These are phyloP conservation scores for Picochlorum costavermella DNA, from an alignment of 139 green algal genomes.

Conservation along the genomic window DNA sequence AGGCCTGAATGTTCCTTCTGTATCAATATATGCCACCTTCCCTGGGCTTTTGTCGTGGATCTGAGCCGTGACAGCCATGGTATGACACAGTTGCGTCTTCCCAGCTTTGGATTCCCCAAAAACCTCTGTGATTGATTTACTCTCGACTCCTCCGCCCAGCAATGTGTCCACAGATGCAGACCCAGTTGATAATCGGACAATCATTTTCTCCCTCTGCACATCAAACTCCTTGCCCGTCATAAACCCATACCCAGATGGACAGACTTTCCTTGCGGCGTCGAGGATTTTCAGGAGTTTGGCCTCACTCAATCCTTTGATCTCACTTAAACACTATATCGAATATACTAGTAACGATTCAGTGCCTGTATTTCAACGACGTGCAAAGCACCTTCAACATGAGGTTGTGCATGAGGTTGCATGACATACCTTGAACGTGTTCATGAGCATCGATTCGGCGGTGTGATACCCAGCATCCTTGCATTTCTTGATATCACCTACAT, in stretches of 20 bases:
- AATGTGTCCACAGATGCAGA: conserved; percentile 61
- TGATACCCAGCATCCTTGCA: conserved; percentile 73
- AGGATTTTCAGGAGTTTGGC: conserved; percentile 92
- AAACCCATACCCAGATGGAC: conserved; percentile 19
- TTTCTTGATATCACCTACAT: conserved; percentile 80
- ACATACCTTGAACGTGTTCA: conserved; percentile 70
- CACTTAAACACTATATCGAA: conserved; percentile 50
- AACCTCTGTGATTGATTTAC: conserved; percentile 75
- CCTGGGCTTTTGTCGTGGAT: conserved; percentile 18
- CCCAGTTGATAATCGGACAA: conserved; percentile 63
- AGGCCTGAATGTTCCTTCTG: conserved; percentile 87
- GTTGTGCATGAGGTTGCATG: not conserved
- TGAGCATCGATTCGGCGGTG: conserved; percentile 69
- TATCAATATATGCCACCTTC: conserved; percentile 78
- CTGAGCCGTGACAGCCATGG: conserved; percentile 74
- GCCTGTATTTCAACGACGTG: not conserved
- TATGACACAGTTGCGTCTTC: conserved; percentile 83
- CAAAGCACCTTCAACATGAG: not conserved
- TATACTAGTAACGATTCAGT: not conserved
- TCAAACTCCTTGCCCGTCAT: conserved; percentile 28
- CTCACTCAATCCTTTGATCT: conserved; percentile 87
- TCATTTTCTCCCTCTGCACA: conserved; percentile 3
- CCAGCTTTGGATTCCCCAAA: conserved; percentile 74
- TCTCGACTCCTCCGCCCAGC: conserved; percentile 76
- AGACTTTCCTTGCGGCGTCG: conserved; percentile 52